These are phyloP conservation scores for Candida saitoana DNA, from an alignment of 805 yeast species.

Conservation along the genomic window DNA sequence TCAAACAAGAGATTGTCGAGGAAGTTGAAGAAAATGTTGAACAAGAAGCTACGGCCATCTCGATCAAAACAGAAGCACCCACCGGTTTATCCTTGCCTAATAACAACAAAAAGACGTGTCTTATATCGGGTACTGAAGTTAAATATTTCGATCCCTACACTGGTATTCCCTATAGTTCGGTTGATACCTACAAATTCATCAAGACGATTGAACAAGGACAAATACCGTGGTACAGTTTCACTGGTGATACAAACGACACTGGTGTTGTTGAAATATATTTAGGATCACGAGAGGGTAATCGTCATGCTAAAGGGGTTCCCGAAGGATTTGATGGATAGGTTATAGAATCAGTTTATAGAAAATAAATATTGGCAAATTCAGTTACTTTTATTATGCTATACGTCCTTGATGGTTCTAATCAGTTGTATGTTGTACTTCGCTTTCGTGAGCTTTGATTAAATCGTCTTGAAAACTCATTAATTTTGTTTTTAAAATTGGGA, in stretches of 20 bases:
- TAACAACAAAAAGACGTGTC: slow-evolving; percentile 63
- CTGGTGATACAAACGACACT: slow-evolving; percentile 53
- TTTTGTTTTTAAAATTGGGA: slow-evolving; percentile 48
- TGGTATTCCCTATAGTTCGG: slow-evolving; percentile 81
- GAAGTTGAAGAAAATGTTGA: slow-evolving; percentile 37
- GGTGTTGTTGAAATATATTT: slow-evolving; percentile 41
- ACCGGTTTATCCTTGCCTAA: slow-evolving; percentile 68
- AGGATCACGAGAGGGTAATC: slow-evolving; percentile 48
- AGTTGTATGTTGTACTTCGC: slow-evolving; percentile 55
- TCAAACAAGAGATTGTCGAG: slow-evolving; percentile 41
- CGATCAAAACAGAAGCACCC: slow-evolving; percentile 65
- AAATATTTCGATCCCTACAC: slow-evolving; percentile 83
- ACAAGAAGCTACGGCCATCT: slow-evolving; percentile 40
- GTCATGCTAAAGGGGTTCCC: slow-evolving; percentile 84
- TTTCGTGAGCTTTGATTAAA: slow-evolving; percentile 57
- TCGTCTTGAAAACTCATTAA: slow-evolving; percentile 60
- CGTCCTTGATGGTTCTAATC: too few relatives aligned
- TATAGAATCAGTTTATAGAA: too few relatives aligned
- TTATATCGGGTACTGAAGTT: slow-evolving; percentile 75
- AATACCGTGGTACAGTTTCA: slow-evolving; percentile 48
- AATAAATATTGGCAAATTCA: too few relatives aligned
- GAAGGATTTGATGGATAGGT: slow-evolving; percentile 57
- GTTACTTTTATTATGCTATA: too few relatives aligned
- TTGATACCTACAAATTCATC: slow-evolving; percentile 72
- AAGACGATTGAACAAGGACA: slow-evolving; percentile 45